Conservation (phyloP, 345 rosid genomes). For the Eucalyptus tenuipes region DNA sequence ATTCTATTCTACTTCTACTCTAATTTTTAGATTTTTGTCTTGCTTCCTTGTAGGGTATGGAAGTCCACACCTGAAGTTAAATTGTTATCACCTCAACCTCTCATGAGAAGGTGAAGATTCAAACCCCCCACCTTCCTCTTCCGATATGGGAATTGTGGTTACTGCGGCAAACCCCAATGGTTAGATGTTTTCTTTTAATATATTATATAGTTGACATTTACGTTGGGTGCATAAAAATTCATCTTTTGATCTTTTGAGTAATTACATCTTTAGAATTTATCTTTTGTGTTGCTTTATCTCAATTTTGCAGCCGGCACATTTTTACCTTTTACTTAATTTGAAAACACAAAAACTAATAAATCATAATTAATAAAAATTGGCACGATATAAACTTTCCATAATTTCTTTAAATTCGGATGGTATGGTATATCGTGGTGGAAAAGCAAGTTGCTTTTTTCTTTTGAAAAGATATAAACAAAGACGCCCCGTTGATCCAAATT, state of each 20-base stretch:
- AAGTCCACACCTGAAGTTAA: too few species aligned
- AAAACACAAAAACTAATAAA: not conserved
- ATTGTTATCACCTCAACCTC: too few species aligned
- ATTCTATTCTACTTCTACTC: accelerated
- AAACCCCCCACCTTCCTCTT: accelerated
- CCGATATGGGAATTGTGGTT: accelerated
- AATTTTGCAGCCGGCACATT: not conserved
- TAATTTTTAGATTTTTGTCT: too few species aligned
- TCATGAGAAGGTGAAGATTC: accelerated
- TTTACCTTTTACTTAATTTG: not conserved
- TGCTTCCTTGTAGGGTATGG: accelerated
- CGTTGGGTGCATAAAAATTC: not conserved
- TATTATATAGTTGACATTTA: not conserved
- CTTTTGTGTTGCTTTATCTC: not conserved
- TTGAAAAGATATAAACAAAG: not conserved
- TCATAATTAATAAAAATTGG: not conserved
- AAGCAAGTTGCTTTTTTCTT: not conserved
- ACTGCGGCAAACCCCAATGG: accelerated
- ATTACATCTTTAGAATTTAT: not conserved
- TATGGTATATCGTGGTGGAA: not conserved
- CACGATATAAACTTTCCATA: not conserved
- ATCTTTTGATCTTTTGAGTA: not conserved
- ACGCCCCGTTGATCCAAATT: not conserved
- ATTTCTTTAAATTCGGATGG: not conserved
- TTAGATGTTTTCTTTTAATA: not conserved